Base-by-base conservation (phyloP, 768 basidiomycete species). In the Trametes cubensis region DNA sequence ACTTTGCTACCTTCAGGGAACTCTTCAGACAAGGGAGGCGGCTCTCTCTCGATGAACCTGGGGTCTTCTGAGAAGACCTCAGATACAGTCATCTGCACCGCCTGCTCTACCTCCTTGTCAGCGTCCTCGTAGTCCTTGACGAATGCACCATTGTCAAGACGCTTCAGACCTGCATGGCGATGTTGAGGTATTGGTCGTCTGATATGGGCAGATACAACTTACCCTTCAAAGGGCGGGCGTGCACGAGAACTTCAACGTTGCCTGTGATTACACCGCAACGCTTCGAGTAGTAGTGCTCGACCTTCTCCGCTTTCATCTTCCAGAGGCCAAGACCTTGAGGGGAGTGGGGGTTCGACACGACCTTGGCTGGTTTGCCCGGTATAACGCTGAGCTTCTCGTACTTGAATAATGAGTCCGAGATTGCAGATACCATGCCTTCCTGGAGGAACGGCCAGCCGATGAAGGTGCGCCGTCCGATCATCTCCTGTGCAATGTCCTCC, bases 391-490 rank as follows among this genome's bases (percentile, higher is more conserved):
- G 72, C 75, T 85, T 85, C 76, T 95, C 93, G 71, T 95, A 95
- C 72, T 84, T 89, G 84, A 94, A 92, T 63, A 90, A 72, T 39
- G 86, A 81, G 72, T 98, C 96, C 18, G 94, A 95, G 7, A 98
- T 81, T 18, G 88, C 89, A 2, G 88, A 86, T 1, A 98, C 94
- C 67, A 86, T 76, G 2, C 93, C 96, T 76, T 99, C 97, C 67
- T 91, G 90, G 44, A 99, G 76, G 81, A 95, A 98, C 0, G 97
- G 97, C 95, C 96, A 99, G 25, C 88, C 87, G 58, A 88, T 78
- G 71, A 90, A 98, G 0, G 84, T 85, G 44, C 90, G 83, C 70
- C 88, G 78, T 17, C 91, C 94, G 47, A 98, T 77, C 79, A 92
- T 81, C 70, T 83, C 80, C 47, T 78, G 75, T 8, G 94, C 96